These are phyloP conservation scores for Exserohilum turcica DNA, from an alignment of 2,329 filamentous ascomycete species.

Conservation along the genomic window DNA sequence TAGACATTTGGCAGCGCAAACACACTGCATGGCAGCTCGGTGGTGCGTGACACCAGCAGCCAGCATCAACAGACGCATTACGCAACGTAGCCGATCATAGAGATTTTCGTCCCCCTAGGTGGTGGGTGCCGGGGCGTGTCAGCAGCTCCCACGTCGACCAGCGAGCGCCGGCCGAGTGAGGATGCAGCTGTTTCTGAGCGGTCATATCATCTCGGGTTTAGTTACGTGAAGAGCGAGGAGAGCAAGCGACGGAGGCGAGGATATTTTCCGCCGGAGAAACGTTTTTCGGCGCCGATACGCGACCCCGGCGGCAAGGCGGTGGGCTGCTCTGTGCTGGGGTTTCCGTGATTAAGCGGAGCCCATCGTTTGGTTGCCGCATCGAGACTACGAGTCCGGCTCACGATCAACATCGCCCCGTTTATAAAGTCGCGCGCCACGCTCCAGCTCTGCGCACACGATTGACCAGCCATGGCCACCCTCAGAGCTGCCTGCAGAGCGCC, in stretches of 20 bases:
- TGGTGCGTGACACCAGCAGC: background rate
- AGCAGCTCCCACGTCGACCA: conserved; percentile 56
- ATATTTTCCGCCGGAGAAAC: conserved; percentile 29
- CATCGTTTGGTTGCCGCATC: conserved; percentile 31
- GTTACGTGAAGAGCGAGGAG: conserved; percentile 63
- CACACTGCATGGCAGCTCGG: background rate
- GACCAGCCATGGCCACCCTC: conserved; percentile 49
- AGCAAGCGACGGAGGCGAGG: conserved; percentile 20
- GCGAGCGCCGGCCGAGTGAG: conserved; percentile 58
- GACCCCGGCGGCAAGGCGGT: conserved; percentile 1
- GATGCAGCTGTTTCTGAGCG: conserved; percentile 62
- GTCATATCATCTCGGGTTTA: conserved; percentile 80
- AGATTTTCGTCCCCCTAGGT: conserved; percentile 53
- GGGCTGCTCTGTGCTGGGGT: conserved; percentile 9
- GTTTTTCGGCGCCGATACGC: conserved; percentile 12
- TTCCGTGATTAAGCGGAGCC: conserved; percentile 25
- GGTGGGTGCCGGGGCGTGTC: conserved; percentile 55
- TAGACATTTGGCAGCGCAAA: background rate
- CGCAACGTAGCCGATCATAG: conserved; percentile 54
- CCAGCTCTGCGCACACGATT: conserved; percentile 12
- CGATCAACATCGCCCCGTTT: conserved; percentile 15
- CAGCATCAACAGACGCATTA: conserved; percentile 20
- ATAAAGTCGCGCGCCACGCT: conserved; percentile 26
- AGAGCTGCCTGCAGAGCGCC: conserved; percentile 48
- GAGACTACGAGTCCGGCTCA: conserved; percentile 30